phyloP scores from a whole-genome alignment of 2,329 filamentous ascomycete species.

The Aspergillus sclerotialis region DNA sequence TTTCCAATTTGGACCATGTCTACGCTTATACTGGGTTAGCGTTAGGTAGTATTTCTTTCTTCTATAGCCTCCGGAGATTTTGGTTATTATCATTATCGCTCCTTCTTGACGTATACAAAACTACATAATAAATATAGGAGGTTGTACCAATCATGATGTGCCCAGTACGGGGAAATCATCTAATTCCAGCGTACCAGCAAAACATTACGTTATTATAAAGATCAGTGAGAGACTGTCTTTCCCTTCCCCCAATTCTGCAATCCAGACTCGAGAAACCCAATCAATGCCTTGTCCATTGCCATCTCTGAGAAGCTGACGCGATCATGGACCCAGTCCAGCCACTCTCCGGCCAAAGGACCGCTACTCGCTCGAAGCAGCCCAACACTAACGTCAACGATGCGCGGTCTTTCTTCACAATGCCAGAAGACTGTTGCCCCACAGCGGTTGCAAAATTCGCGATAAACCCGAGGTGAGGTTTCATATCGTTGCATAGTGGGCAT shows the following conservation, averaged over 20 bases:
- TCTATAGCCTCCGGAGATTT: no score
- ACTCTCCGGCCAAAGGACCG: constrained; percentile 50
- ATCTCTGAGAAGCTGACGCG: constrained; percentile 57
- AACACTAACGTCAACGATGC: constrained; percentile 57
- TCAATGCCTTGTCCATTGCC: constrained; percentile 27
- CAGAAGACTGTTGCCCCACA: constrained; percentile 63
- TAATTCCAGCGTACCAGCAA: no score
- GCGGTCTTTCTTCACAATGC: constrained; percentile 47
- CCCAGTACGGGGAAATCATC: no score
- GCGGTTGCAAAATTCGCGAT: constrained; percentile 53
- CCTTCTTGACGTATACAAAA: no score
- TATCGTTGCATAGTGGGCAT: constrained; percentile 47
- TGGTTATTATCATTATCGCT: no score
- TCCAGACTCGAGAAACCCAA: constrained; percentile 18
- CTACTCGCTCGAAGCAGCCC: constrained; percentile 48
- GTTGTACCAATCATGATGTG: no score
- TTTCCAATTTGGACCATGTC: no score
- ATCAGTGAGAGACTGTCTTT: no score
- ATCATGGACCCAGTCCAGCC: constrained; percentile 56
- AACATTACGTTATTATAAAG: no score
- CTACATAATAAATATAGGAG: no score
- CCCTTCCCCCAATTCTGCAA: constrained; percentile 8
- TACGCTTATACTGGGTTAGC: no score
- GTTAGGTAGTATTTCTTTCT: no score
- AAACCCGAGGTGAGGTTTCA: constrained; percentile 46